Percentiles rank a stretch among this genome's conserved stretches.
These are phyloP conservation scores for Salix suchowensis DNA, from an alignment of 345 rosid species.

Conservation along the genomic window DNA sequence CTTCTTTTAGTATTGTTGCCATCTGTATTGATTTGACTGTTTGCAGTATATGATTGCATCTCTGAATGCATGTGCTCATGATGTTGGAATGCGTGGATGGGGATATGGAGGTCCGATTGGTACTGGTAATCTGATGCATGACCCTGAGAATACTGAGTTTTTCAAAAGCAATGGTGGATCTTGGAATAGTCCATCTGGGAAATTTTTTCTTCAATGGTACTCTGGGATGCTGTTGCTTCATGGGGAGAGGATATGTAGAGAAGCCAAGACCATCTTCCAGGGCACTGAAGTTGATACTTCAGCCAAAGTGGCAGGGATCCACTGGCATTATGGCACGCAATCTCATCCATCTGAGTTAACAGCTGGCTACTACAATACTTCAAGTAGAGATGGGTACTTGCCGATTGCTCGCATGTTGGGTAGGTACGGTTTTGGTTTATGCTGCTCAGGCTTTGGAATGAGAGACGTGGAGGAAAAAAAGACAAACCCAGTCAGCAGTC, in stretches of 20 bases:
- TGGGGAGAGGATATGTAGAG: conserved; percentile 45
- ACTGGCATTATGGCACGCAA: conserved; percentile 43
- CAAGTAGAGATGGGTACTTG: conserved; percentile 39
- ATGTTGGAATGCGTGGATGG: conserved; percentile 41
- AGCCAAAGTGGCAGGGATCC: conserved; percentile 42
- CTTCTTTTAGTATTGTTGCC: neutral
- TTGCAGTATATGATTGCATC: conserved; percentile 49
- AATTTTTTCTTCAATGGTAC: conserved; percentile 52
- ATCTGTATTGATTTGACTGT: neutral
- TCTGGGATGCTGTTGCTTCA: conserved; percentile 45
- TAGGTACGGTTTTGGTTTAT: conserved; percentile 33
- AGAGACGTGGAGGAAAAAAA: conserved; percentile 35
- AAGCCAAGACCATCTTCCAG: conserved; percentile 36
- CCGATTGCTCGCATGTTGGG: conserved; percentile 44
- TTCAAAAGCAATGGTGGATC: conserved; percentile 39
- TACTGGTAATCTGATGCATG: conserved; percentile 32
- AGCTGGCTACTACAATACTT: conserved; percentile 50
- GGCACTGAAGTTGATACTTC: conserved; percentile 33
- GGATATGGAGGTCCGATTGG: conserved; percentile 40
- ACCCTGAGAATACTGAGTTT: conserved; percentile 39
- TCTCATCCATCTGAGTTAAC: conserved; percentile 50
- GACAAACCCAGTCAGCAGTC: conserved; percentile 36
- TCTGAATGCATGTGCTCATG: conserved; percentile 39
- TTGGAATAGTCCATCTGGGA: conserved; percentile 40
- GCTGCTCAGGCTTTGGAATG: conserved; percentile 46